Evolutionary conservation across 495 filamentous ascomycete species (phyloP), one percentile per base, ranked within the genome.

Genomic region (Penicillium steckii): DNA sequence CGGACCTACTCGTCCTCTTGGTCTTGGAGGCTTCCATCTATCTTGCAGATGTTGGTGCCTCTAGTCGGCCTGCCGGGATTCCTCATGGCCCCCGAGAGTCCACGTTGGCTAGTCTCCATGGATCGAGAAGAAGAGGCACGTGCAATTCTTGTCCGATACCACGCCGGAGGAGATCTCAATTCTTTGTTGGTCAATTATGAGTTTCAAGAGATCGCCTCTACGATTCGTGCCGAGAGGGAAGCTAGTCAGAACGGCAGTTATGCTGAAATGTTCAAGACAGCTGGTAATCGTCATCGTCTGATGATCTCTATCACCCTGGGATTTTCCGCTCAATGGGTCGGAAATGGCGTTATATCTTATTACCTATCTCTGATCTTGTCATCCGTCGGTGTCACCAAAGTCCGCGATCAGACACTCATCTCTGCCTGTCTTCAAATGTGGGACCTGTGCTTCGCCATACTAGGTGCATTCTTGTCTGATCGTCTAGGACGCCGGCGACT

Each of bases 291-390:
- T 6, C 82, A 83, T 58, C 76, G 84, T 8, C 58, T 87, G 1
- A 22, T 41, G 17, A 22, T 41, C 18, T 22, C 18, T 2, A n/a
- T 41, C 8, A 22, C 9, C 12, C 38, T 41, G 18, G 38, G 38
- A 9, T 22, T 41, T 5, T 41, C 10, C 38, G 38, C 17, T 0
- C 38, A 41, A n/a, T 41, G 38, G 38, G 78, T 74, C 42, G 85
- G 85, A 5, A 88, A 85, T 56, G 82, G 78, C 47, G 77, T 88
- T 19, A 78, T 87, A 55, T 84, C 80, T 33, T 85, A 86, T 70
- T 86, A 85, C 51, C 61, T 81, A 21, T 64, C 62, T 46, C 59
- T 69, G 37, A 73, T 86, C 38, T 78, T 85, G 56, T 66, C 77
- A 25, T 73, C 69, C 4, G 78, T 83, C 45, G 84, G 84, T 32